Percentiles rank a stretch among this genome's conserved stretches.
phyloP scores from a whole-genome alignment of 139 green algal species.

The Nannochloris sp. region DNA sequence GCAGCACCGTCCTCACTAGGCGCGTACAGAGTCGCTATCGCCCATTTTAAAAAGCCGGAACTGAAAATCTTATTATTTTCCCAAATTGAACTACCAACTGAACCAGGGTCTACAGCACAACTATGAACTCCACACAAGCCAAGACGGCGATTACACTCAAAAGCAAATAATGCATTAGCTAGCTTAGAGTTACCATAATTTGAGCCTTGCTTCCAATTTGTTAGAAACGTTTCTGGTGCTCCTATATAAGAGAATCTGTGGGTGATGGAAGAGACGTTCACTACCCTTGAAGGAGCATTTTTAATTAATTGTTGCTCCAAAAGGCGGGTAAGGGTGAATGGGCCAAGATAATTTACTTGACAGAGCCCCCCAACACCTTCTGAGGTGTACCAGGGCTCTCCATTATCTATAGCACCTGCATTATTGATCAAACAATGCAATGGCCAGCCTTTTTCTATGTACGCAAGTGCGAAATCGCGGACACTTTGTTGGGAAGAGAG shows the following conservation, averaged over 20 bases:
- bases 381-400: conserved; percentile 7
- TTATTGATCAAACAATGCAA: conserved; percentile 43
- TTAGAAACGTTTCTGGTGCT: conserved; percentile 24
- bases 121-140: conserved; percentile 31
- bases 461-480: conserved; percentile 26
- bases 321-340: conserved; percentile 63
- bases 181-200: conserved; percentile 35
- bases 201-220: background rate
- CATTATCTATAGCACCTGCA: conserved; percentile 19
- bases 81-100: conserved; percentile 62
- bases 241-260: conserved; percentile 27
- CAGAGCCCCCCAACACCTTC: conserved; percentile 20
- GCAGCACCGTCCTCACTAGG: conserved; percentile 51
- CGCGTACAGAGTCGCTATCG: conserved; percentile 58
- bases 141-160: conserved; percentile 32
- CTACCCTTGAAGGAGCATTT: conserved; percentile 24
- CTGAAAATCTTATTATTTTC: conserved; percentile 33
- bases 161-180: conserved; percentile 52
- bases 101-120: conserved; percentile 57
- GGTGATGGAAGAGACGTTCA: conserved; percentile 43
- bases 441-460: background rate
- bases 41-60: conserved; percentile 36
- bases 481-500: conserved; percentile 22
- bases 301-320: conserved; percentile 38
- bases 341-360: conserved; percentile 31